phyloP scores from a whole-genome alignment of 257 asterid genomes.

The Solanum arcanum region DNA sequence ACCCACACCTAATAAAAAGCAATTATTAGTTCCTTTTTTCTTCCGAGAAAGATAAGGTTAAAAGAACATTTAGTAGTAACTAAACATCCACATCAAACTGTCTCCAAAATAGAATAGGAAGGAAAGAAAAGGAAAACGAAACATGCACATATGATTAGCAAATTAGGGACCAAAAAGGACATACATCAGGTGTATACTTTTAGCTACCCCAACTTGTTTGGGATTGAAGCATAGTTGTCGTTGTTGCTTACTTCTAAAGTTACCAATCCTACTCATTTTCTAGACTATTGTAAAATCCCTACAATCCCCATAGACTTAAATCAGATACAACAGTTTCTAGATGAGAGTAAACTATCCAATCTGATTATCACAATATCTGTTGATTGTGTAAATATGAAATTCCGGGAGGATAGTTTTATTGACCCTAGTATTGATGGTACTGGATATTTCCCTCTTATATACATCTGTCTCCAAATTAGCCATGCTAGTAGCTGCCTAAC shows the following conservation, averaged over 20 bases:
- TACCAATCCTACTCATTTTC: not conserved
- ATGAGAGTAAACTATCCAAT: not conserved
- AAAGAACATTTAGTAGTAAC: not conserved
- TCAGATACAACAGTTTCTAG: not conserved
- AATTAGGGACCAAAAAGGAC: not conserved
- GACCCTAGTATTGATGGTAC: not conserved
- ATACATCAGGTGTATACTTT: not conserved
- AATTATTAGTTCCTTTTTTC: not conserved
- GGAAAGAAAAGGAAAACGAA: not conserved
- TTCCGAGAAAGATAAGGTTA: not conserved
- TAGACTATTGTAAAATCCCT: not conserved
- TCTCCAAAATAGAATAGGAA: not conserved
- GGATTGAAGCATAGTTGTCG: not conserved
- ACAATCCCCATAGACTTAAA: not conserved
- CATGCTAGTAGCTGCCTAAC: not conserved
- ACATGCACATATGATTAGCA: not conserved
- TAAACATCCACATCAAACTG: not conserved
- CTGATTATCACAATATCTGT: not conserved
- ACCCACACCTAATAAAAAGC: constrained; percentile 66
- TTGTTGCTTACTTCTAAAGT: not conserved
- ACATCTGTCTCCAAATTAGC: not conserved
- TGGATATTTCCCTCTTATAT: not conserved
- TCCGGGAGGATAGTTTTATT: not conserved
- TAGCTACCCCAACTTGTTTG: not conserved
- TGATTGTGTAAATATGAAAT: not conserved